phyloP scores from a whole-genome alignment of 164 flowering plant species.

The Stephania japonica region DNA sequence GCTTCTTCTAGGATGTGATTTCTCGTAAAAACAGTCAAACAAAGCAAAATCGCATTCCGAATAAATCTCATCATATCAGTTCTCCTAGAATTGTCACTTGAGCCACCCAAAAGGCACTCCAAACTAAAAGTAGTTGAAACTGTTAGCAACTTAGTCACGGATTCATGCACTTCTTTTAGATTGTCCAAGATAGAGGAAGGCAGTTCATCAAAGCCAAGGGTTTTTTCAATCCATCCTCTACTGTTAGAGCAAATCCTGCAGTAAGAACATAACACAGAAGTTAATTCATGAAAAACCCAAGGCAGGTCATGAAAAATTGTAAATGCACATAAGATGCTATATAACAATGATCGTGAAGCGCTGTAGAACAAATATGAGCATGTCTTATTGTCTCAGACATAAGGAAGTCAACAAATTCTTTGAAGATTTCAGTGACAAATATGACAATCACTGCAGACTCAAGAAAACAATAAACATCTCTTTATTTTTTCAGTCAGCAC shows the following conservation, averaged over 20 bases:
- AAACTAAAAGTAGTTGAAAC: constrained; percentile 21
- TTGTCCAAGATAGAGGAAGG: constrained; percentile 41
- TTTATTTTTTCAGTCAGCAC: too few species aligned
- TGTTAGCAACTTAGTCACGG: constrained; percentile 13
- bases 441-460: background rate
- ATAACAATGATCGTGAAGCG: background rate
- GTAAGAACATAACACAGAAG: background rate
- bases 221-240: constrained; percentile 64
- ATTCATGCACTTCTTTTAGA: constrained; percentile 40
- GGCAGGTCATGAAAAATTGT: background rate
- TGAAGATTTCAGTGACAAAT: background rate
- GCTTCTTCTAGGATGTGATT: constrained; percentile 76
- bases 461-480: background rate
- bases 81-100: constrained; percentile 31
- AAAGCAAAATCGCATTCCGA: constrained; percentile 69
- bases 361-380: background rate
- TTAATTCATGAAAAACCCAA: background rate
- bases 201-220: constrained; percentile 47
- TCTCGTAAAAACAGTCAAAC: constrained; percentile 67
- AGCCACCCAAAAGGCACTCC: constrained; percentile 35
- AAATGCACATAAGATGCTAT: background rate
- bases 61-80: constrained; percentile 71
- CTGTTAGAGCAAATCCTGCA: constrained; percentile 70
- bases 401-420: background rate
- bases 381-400: background rate